These are phyloP conservation scores for Fragilaria crotonensis DNA, from an alignment of 108 stramenopile genomes.

Conservation along the genomic window DNA sequence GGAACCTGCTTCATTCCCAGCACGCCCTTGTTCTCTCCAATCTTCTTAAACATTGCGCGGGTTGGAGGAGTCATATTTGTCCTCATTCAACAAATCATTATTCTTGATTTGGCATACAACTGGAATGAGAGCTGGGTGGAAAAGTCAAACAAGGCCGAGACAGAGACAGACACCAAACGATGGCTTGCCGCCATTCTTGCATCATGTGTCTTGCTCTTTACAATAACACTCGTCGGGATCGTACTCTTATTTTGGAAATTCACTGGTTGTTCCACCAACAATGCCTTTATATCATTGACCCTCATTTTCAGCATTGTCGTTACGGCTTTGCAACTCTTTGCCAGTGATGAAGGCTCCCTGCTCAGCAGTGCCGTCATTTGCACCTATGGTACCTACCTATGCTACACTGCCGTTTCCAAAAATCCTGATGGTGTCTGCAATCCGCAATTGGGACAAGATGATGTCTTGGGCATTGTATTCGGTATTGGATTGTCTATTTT, in stretches of 20 bases:
- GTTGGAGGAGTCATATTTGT: constrained; percentile 69
- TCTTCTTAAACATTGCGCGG: constrained; percentile 64
- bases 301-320: constrained; percentile 47
- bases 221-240: constrained; percentile 56
- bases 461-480: constrained; percentile 55
- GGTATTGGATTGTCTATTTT: constrained; percentile 71
- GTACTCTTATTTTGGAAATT: constrained; percentile 75
- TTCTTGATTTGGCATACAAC: constrained; percentile 81
- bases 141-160: constrained; percentile 61
- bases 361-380: constrained; percentile 76
- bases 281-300: constrained; percentile 81
- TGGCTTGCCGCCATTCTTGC: constrained; percentile 79
- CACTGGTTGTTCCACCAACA: constrained; percentile 63
- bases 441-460: constrained; percentile 64
- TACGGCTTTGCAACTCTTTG: constrained; percentile 51
- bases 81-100: constrained; percentile 69
- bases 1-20: constrained; percentile 72
- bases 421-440: constrained; percentile 81
- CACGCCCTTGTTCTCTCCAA: constrained; percentile 56
- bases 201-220: constrained; percentile 56
- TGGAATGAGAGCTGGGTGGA: constrained; percentile 82
- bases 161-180: constrained; percentile 51
- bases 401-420: constrained; percentile 66
- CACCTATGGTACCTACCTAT: constrained; percentile 80
- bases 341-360: constrained; percentile 67